These are phyloP conservation scores for Lentinula edodes DNA, from an alignment of 768 basidiomycete genomes.

Conservation along the genomic window DNA sequence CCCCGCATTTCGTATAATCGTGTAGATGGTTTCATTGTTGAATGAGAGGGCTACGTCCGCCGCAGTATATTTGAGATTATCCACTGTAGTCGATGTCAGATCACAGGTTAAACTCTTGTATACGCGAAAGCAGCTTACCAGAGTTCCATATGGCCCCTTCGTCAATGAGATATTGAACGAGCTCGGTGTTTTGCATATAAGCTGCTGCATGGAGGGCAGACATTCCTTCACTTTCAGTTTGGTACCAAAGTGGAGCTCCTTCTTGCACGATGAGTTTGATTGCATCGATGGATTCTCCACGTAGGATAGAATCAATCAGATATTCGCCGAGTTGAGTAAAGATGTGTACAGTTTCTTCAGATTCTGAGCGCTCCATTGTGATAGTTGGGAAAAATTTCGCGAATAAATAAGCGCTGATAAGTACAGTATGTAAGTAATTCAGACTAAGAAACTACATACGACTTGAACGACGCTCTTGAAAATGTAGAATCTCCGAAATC, in stretches of 20 bases:
- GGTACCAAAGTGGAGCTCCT: constrained; percentile 87
- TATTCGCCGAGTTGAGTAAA: constrained; percentile 51
- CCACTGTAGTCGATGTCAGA: constrained; percentile 40
- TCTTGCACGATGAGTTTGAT: constrained; percentile 49
- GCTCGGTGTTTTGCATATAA: constrained; percentile 57
- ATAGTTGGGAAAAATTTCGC: constrained; percentile 4
- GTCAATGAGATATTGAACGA: constrained; percentile 65
- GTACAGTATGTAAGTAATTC: too few relatives aligned
- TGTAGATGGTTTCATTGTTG: constrained; percentile 73
- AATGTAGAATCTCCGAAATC: too few relatives aligned
- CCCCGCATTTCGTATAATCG: constrained; percentile 83
- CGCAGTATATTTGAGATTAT: constrained; percentile 75
- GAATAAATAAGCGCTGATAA: not conserved
- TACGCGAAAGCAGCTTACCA: constrained; percentile 33
- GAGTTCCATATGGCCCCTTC: constrained; percentile 91
- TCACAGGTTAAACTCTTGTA: not conserved
- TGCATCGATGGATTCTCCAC: constrained; percentile 33
- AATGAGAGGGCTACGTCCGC: constrained; percentile 87
- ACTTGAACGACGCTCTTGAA: too few relatives aligned
- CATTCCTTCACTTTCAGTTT: constrained; percentile 73
- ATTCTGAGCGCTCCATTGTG: constrained; percentile 3
- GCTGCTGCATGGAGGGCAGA: constrained; percentile 86
- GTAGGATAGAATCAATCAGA: constrained; percentile 56
- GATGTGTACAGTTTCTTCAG: constrained; percentile 34
- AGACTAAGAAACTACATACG: too few relatives aligned